Conservation (phyloP, 140 eudicot species). For the Anethum foeniculum region DNA sequence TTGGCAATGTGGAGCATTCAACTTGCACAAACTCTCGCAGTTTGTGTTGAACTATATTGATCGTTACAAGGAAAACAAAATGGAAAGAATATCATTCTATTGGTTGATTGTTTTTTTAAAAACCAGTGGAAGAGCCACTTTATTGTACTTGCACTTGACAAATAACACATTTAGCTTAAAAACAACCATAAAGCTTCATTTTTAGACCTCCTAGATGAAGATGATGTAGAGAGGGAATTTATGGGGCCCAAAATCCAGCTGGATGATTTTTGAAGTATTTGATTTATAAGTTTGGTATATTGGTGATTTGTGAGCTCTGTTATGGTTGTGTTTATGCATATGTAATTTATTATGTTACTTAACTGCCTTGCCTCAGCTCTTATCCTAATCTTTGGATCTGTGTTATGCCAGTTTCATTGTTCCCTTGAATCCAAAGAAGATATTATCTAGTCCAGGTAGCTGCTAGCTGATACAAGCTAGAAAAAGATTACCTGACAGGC, state of each 20-base stretch:
- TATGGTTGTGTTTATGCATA: not conserved
- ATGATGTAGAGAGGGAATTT: not conserved
- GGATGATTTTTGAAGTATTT: not conserved
- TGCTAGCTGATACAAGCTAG: not conserved
- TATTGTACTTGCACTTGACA: not conserved
- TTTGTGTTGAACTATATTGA: not conserved
- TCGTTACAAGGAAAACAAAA: not conserved
- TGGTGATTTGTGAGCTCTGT: not conserved
- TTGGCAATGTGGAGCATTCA: not conserved
- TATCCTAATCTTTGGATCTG: not conserved
- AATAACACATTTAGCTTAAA: not conserved
- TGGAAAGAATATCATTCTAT: not conserved
- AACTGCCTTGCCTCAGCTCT: not conserved
- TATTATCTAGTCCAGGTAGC: not conserved
- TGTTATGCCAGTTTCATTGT: not conserved
- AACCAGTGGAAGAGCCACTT: not conserved
- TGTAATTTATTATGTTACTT: not conserved
- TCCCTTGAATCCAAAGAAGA: not conserved
- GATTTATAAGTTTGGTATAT: not conserved
- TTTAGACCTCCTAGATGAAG: not conserved
- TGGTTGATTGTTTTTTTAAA: not conserved
- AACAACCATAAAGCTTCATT: not conserved
- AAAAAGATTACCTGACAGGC: not conserved
- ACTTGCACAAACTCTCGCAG: not conserved
- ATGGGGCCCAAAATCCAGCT: not conserved